Conservation (phyloP, 768 basidiomycete genomes). For the Tricholoma sp. region DNA sequence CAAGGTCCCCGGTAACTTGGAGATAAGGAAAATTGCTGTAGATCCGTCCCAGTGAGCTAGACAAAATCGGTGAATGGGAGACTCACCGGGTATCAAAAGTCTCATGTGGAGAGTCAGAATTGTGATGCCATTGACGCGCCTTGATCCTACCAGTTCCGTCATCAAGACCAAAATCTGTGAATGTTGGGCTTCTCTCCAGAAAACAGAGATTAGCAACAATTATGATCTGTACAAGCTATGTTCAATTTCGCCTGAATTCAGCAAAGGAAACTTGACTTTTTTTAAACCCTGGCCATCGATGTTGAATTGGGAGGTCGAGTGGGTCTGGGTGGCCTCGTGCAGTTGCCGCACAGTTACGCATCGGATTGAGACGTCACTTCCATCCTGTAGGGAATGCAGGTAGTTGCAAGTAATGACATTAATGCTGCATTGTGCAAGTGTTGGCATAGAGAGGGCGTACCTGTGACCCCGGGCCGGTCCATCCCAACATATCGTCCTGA, state of each 20-base stretch:
- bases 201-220: slow-evolving; percentile 68
- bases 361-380: slow-evolving; percentile 12
- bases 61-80: not conserved
- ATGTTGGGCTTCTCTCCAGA: slow-evolving; percentile 60
- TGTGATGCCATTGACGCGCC: slow-evolving; percentile 60
- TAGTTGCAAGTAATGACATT: not conserved
- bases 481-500: not conserved
- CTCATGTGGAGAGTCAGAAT: slow-evolving; percentile 12
- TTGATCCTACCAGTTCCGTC: slow-evolving; percentile 28
- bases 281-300: slow-evolving; percentile 17
- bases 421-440: not conserved
- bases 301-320: slow-evolving; percentile 12
- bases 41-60: not conserved
- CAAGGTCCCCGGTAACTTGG: slow-evolving; percentile 22
- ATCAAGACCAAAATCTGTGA: slow-evolving; percentile 54
- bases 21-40: slow-evolving; percentile 67
- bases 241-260: slow-evolving; percentile 13
- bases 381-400: not conserved
- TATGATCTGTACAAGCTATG: slow-evolving; percentile 44
- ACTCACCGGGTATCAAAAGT: slow-evolving; percentile 9
- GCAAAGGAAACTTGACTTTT: slow-evolving; percentile 5
- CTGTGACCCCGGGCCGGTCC: not conserved
- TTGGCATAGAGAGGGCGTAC: not conserved
- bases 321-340: slow-evolving; percentile 9
- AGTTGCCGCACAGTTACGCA: slow-evolving; percentile 28